Conservation (phyloP, 2,329 filamentous ascomycete genomes). For the Ophiostoma tasmaniense region DNA sequence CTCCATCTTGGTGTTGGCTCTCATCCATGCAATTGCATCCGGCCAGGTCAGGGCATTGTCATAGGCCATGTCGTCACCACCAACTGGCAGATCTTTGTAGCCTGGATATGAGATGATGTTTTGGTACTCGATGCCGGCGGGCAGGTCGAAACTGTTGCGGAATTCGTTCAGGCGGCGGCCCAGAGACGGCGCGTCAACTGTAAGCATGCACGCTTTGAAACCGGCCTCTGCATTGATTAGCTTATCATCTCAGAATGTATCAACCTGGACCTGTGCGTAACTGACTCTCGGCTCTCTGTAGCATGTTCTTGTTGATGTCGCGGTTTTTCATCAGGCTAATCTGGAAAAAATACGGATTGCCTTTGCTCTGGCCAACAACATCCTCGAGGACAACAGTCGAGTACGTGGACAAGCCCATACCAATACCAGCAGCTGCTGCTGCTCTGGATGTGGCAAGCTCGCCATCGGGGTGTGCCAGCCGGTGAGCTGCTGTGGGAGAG, state of each 20-base stretch:
- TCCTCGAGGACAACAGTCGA: slow-evolving; percentile 37
- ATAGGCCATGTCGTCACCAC: background rate
- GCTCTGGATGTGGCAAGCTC: slow-evolving; percentile 42
- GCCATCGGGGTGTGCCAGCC: slow-evolving; percentile 43
- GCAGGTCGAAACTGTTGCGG: slow-evolving; percentile 10
- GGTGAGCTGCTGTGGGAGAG: slow-evolving; percentile 45
- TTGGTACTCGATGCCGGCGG: background rate
- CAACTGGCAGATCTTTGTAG: background rate
- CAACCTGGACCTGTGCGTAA: too few relatives aligned
- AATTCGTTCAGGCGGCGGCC: slow-evolving; percentile 17
- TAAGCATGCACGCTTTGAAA: slow-evolving; percentile 36
- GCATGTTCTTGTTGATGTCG: slow-evolving; percentile 32
- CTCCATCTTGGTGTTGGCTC: slow-evolving; percentile 8
- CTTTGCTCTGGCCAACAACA: slow-evolving; percentile 28
- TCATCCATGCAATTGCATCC: slow-evolving; percentile 12
- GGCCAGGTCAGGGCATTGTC: slow-evolving; percentile 10
- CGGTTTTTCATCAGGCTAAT: slow-evolving; percentile 45
- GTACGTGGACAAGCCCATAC: slow-evolving; percentile 37
- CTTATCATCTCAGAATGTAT: background rate
- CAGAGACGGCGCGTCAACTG: slow-evolving; percentile 43
- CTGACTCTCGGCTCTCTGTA: slow-evolving; percentile 22
- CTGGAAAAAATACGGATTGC: slow-evolving; percentile 37
- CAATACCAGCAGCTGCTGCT: slow-evolving; percentile 33
- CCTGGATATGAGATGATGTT: background rate
- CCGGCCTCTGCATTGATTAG: slow-evolving; percentile 7